phyloP scores from a whole-genome alignment of 78 protist genomes.

The Cavenderia fasciculata region DNA sequence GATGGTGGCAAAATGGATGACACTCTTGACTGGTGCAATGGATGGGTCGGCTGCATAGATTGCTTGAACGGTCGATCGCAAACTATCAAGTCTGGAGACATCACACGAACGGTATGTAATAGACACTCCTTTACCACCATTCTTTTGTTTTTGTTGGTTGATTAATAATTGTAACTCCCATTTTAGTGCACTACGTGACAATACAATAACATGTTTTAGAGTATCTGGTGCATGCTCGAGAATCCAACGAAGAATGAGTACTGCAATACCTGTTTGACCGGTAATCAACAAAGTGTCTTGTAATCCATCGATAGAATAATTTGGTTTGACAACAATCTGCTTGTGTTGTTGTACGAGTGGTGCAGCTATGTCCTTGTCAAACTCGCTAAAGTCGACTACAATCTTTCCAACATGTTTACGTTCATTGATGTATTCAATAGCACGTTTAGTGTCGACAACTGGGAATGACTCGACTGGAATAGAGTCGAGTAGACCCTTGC shows the following conservation, averaged over 20 bases:
- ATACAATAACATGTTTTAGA: conserved; percentile 9
- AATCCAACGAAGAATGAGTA: conserved; percentile 48
- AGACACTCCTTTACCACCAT: neutral
- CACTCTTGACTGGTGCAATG: conserved; percentile 23
- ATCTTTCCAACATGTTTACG: conserved; percentile 64
- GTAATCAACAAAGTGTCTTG: conserved; percentile 27
- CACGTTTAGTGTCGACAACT: conserved; percentile 18
- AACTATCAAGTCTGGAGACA: neutral
- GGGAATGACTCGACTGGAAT: conserved; percentile 58
- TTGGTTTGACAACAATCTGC: neutral
- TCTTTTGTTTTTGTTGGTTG: neutral
- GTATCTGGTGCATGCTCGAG: conserved; percentile 5
- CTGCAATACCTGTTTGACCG: conserved; percentile 77
- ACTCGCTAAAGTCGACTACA: conserved; percentile 25
- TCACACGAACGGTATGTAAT: conserved; percentile 27
- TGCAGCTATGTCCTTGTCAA: conserved; percentile 7
- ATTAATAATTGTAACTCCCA: conserved; percentile 48
- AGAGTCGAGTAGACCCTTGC: neutral
- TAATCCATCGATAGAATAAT: neutral
- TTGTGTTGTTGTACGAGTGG: conserved; percentile 5
- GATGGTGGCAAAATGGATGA: conserved; percentile 77
- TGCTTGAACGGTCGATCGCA: neutral
- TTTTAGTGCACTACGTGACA: conserved; percentile 37
- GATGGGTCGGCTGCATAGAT: neutral
- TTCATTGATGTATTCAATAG: conserved; percentile 57